phyloP scores from a whole-genome alignment of 2,329 filamentous ascomycete genomes.

The Pseudogymnoascus sp. region DNA sequence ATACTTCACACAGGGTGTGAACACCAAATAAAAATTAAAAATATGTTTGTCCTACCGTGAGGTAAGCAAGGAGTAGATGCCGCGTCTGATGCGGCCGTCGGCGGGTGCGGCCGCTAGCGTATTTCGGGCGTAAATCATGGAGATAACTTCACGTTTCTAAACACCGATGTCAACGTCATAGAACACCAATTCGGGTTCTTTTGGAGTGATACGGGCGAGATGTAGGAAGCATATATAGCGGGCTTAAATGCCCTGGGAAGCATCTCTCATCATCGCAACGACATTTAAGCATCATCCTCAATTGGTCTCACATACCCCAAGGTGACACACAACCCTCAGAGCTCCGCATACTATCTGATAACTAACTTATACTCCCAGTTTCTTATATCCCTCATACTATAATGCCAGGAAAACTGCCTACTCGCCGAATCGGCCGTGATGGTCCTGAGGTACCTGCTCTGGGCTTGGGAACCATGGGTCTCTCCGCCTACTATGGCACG shows the following conservation, averaged over 20 bases:
- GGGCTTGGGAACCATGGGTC: slow-evolving; percentile 26
- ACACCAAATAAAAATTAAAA: not conserved
- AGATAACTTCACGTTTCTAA: not conserved
- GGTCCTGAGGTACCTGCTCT: slow-evolving; percentile 24
- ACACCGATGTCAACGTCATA: not conserved
- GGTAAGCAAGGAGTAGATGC: not conserved
- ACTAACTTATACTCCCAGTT: not conserved
- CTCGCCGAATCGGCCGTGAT: slow-evolving; percentile 23
- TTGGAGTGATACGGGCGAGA: not conserved
- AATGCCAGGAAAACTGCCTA: slow-evolving; percentile 16
- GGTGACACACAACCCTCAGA: not conserved
- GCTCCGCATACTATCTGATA: not conserved
- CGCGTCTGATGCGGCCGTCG: not conserved
- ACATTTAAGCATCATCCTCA: not conserved
- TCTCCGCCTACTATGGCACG: slow-evolving; percentile 27
- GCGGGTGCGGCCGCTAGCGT: not conserved
- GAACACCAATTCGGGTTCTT: not conserved
- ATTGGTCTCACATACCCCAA: not conserved
- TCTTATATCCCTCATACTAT: not conserved
- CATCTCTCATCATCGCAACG: not conserved
- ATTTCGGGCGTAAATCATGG: not conserved
- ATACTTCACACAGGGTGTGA: not conserved
- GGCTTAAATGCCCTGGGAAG: too few species aligned
- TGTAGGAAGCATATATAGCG: not conserved
- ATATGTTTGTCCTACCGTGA: not conserved